These are phyloP conservation scores for Luffa acutangula DNA, from an alignment of 306 rosid species.

Conservation along the genomic window DNA sequence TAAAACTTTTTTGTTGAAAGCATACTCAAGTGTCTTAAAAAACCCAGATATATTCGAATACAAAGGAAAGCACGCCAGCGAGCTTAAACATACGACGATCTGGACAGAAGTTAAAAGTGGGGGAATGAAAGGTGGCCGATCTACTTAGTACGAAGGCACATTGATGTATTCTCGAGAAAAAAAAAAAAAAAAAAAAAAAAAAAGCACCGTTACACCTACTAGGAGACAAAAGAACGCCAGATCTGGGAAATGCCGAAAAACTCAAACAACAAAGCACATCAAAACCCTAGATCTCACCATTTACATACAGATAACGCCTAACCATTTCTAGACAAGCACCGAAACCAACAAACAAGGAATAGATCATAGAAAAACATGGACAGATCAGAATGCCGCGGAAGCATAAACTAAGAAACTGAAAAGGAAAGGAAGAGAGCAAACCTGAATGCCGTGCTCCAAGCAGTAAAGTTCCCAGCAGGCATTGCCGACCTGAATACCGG, in stretches of 20 bases:
- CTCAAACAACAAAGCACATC: background rate
- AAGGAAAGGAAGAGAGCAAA: background rate
- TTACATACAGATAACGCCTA: background rate
- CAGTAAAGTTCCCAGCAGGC: conserved; percentile 19
- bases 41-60: background rate
- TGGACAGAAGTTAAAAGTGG: background rate
- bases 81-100: background rate
- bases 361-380: background rate
- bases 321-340: background rate
- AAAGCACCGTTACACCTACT: background rate
- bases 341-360: background rate
- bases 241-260: background rate
- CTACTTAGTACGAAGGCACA: background rate
- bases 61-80: background rate
- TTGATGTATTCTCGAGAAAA: background rate
- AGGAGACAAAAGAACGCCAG: background rate
- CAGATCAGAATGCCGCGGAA: too few species aligned
- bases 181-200: too few species aligned
- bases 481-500: conserved; percentile 20
- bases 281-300: background rate
- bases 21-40: background rate
- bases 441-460: conserved; percentile 20
- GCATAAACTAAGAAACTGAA: too few species aligned
- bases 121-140: background rate
- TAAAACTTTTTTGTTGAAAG: background rate